Base-by-base conservation (phyloP, 768 basidiomycete species). In the Termitomyces sp. region DNA sequence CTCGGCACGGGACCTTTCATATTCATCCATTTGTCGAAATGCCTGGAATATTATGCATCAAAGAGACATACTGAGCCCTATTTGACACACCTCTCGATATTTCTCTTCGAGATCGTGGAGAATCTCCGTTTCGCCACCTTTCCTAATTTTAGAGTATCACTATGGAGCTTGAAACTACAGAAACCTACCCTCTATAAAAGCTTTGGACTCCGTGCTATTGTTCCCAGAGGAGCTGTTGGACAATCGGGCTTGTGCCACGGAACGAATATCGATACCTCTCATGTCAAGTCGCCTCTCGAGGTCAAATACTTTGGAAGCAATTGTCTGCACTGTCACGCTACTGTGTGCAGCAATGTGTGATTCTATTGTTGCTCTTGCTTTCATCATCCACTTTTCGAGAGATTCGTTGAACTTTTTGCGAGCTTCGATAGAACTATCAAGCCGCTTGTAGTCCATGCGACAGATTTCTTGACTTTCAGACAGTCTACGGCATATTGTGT, bases 1-100 rank as follows among this genome's bases (percentile, higher is more conserved):
- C 18, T 56, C 53, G 10, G 12, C 20, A 10, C 58, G 61, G 6
- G 52, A 43, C 14, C 14, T 44, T 47, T 54, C 61, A 14, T 51
- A 59, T 22, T 38, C 43, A 1, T 51, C 56, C 58, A 62, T 57
- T n/a, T 35, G 22, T 28, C n/a, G 48, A 7, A 52, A 49, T 16
- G 42, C 16, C 61, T 62, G 45, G 14, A 18, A 7, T 10, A 8
- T 52, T 16, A 13, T 40, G 4, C 8, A 45, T 20, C 33, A 8
- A 7, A 10, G 12, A 22, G 22, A 9, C n/a, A 28, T 5, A 28
- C 32, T 20, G 14, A 14, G 2, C 9, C 13, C 6, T 5, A 7
- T 26, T 18, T 46, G 13, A 36, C 28, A 12, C 10, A 58, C 57
- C 30, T 54, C 47, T 56, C 22, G 43, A 46, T 58, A 61, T 8